Conservation (phyloP, 83 land plant species). For the Larix sibirica region DNA sequence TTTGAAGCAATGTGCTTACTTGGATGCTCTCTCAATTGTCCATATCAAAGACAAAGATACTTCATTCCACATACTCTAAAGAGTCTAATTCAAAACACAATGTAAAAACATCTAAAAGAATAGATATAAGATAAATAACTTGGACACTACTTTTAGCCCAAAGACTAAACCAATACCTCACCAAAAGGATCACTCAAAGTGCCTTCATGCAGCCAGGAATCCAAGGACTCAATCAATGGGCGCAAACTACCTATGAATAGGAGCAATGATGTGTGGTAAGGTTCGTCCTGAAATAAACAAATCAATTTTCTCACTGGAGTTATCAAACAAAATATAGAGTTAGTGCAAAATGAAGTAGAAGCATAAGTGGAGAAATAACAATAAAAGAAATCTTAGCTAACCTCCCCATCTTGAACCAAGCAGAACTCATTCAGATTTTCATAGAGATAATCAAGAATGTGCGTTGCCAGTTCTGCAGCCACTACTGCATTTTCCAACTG, state of each 20-base stretch:
- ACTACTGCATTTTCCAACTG: conserved; percentile 33
- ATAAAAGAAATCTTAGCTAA: conserved; percentile 28
- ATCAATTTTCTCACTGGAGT: not conserved
- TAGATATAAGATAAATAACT: not conserved
- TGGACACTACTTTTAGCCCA: not conserved
- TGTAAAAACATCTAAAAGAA: not conserved
- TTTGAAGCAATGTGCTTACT: not conserved
- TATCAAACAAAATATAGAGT: not conserved
- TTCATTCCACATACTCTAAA: conserved; percentile 4
- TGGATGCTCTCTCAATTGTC: conserved; percentile 1
- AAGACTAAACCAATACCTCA: conserved; percentile 55
- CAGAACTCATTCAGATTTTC: conserved; percentile 74
- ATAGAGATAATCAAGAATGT: conserved; percentile 77
- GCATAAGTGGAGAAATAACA: not conserved
- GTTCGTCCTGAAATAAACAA: conserved; percentile 68
- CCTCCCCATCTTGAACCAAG: conserved; percentile 92
- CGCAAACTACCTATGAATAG: conserved; percentile 75
- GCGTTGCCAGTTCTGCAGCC: conserved; percentile 64
- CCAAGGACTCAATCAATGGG: conserved; percentile 76
- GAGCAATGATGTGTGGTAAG: conserved; percentile 73
- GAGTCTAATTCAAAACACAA: not conserved
- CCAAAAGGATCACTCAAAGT: conserved; percentile 88
- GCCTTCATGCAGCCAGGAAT: conserved; percentile 97
- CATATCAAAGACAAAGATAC: not conserved
- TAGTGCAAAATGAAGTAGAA: conserved; percentile 4